Base-by-base conservation (phyloP, 2,329 filamentous ascomycete species). In the Teratosphaeria viscida region DNA sequence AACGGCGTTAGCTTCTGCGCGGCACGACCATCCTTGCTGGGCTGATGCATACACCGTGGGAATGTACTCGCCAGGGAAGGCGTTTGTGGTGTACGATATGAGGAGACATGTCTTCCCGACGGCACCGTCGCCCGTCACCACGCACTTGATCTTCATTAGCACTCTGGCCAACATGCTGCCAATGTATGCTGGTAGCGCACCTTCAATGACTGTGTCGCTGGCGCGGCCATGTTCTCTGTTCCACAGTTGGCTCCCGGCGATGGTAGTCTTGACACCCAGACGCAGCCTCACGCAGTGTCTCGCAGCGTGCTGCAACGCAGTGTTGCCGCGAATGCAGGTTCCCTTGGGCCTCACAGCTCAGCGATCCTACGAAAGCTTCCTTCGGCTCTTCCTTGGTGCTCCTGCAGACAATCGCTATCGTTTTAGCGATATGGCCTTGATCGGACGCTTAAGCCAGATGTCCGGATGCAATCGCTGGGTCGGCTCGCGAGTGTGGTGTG, bases 21-120 rank as follows among this genome's bases (percentile, higher is more conserved):
- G 26, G 27, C 52, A 58, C 54, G 29, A 19, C 47, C 34, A 4
- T 29, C 37, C 10, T 32, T 32, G 23, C 39, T 53, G 54, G 14
- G 49, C 34, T 57, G 19, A 54, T 19, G 56, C 87, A 76, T 79
- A 94, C 89, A 99, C 94, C 70, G 94, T 99, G 67, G 94, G 94
- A 70, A 99, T 97, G 78, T 99, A 99, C 82, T 99, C 94, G 76
- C 94, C 94, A n/a, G 94, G 94, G 76, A 99, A 99, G 66, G 94
- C 94, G 80, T 97, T 99, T 65, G 94, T 99, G 65, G 94, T 97
- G 80, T 99, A 99, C 57, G 92, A 97, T 75, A 99, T 99, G 71
- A 99, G 86, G 62, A 99, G 86, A 81, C 94, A 99, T 82, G 94
- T 99, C 92, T 96, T 99, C 78, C 94, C 94, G 71, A 99, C 94